phyloP scores from a whole-genome alignment of 495 filamentous ascomycete genomes.

The Clavariopsis aquatica region DNA sequence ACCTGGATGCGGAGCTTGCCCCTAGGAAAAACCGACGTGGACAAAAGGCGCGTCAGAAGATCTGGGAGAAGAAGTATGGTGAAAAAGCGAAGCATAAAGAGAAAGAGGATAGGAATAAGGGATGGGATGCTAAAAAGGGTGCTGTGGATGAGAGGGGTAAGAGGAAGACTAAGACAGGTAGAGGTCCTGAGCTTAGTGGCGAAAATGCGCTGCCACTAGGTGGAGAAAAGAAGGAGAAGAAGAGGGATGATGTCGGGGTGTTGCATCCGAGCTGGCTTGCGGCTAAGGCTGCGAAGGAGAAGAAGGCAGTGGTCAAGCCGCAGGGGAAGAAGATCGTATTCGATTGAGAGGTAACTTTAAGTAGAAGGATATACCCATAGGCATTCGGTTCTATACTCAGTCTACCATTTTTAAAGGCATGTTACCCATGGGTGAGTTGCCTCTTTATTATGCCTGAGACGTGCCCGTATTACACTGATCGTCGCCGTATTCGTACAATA shows the following conservation, averaged over 20 bases:
- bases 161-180: background rate
- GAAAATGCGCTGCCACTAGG: conserved; percentile 30
- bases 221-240: conserved; percentile 46
- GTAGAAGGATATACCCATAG: background rate
- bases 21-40: conserved; percentile 80
- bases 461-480: too few relatives aligned
- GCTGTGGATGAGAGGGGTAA: conserved; percentile 41
- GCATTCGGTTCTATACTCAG: background rate
- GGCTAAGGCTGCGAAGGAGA: conserved; percentile 80
- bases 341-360: conserved; percentile 55
- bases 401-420: background rate
- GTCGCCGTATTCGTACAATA: too few relatives aligned
- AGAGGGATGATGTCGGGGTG: conserved; percentile 61
- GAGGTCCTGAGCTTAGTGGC: conserved; percentile 19
- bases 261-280: conserved; percentile 96
- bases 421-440: too few relatives aligned
- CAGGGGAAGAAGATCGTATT: conserved; percentile 90
- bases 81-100: conserved; percentile 69
- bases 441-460: too few relatives aligned
- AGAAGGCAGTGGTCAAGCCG: conserved; percentile 62
- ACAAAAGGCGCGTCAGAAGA: conserved; percentile 77
- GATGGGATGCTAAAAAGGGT: conserved; percentile 56
- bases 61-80: conserved; percentile 94
- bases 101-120: conserved; percentile 46
- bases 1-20: conserved; percentile 47